These are phyloP conservation scores for Annulohypoxylon bovei DNA, from an alignment of 495 filamentous ascomycete genomes.

Conservation along the genomic window DNA sequence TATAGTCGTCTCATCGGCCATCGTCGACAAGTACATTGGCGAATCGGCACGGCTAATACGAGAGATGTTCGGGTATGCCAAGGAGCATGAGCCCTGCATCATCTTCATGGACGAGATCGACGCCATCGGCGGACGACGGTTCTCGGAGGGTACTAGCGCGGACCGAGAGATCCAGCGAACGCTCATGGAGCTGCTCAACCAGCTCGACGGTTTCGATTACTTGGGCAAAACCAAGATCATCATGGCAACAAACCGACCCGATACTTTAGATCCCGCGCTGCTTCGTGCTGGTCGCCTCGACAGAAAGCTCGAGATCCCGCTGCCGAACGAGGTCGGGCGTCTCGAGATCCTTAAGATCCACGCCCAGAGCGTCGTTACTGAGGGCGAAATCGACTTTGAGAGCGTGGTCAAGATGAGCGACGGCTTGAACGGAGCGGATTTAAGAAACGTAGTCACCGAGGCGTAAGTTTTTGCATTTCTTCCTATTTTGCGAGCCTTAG, in stretches of 20 bases:
- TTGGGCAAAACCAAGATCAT: slow-evolving; percentile 99
- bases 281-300: slow-evolving; percentile 94
- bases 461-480: slow-evolving; percentile 77
- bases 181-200: slow-evolving; percentile 98
- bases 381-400: slow-evolving; percentile 98
- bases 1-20: slow-evolving; percentile 97
- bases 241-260: slow-evolving; percentile 99
- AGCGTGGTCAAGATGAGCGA: slow-evolving; percentile 99
- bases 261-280: slow-evolving; percentile 95
- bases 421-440: slow-evolving; percentile 94
- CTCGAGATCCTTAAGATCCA: slow-evolving; percentile 99
- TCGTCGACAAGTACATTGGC: slow-evolving; percentile 99
- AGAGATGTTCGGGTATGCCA: slow-evolving; percentile 99
- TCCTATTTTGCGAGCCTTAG: neutral
- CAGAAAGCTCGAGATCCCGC: slow-evolving; percentile 97
- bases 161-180: slow-evolving; percentile 99
- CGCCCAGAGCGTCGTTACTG: slow-evolving; percentile 81
- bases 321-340: slow-evolving; percentile 98
- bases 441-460: slow-evolving; percentile 98
- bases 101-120: slow-evolving; percentile 99
- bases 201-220: slow-evolving; percentile 99
- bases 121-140: slow-evolving; percentile 95
- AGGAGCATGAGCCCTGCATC: slow-evolving; percentile 99
- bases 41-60: slow-evolving; percentile 97
- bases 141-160: slow-evolving; percentile 97